Evolutionary conservation across 495 filamentous ascomycete species (phyloP).

Genomic region (Daldinia loculata): DNA sequence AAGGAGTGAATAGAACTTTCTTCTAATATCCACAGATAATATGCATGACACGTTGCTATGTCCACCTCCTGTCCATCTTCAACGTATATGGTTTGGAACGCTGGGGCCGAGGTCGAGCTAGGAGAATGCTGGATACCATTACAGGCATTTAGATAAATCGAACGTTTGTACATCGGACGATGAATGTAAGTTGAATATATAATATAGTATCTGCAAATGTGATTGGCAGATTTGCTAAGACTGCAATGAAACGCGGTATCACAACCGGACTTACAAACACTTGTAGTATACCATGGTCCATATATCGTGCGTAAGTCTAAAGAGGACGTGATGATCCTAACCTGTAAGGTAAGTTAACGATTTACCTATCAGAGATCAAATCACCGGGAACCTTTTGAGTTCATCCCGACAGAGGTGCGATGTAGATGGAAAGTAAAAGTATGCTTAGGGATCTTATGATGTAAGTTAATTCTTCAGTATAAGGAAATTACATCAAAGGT

Average conservation of each 20-base stretch:
- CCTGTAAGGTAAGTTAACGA: neutral
- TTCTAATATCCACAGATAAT: slow-evolving; percentile 1
- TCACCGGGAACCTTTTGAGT: neutral
- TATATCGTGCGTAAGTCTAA: neutral
- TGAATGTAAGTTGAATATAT: slow-evolving; percentile 16
- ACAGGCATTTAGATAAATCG: slow-evolving; percentile 20
- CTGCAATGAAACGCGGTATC: slow-evolving; percentile 25
- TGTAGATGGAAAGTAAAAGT: neutral
- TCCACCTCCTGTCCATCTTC: slow-evolving; percentile 31
- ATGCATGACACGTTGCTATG: slow-evolving; percentile 24
- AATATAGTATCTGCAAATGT: slow-evolving; percentile 9
- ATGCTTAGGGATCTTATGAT: neutral
- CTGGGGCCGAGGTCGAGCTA: neutral
- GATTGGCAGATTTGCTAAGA: slow-evolving; percentile 21
- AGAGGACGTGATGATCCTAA: neutral
- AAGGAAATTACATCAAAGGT: slow-evolving; percentile 31
- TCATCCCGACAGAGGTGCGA: neutral
- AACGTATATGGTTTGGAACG: slow-evolving; percentile 7
- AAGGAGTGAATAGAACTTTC: slow-evolving; percentile 6
- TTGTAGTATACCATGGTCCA: neutral
- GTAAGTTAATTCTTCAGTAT: slow-evolving; percentile 3
- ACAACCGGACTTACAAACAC: slow-evolving; percentile 1
- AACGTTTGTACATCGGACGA: slow-evolving; percentile 41
- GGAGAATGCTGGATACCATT: slow-evolving; percentile 1
- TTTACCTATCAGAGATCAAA: neutral